These are phyloP conservation scores for Lactifluus hygrophoroides DNA, from an alignment of 768 basidiomycete genomes.

Conservation along the genomic window DNA sequence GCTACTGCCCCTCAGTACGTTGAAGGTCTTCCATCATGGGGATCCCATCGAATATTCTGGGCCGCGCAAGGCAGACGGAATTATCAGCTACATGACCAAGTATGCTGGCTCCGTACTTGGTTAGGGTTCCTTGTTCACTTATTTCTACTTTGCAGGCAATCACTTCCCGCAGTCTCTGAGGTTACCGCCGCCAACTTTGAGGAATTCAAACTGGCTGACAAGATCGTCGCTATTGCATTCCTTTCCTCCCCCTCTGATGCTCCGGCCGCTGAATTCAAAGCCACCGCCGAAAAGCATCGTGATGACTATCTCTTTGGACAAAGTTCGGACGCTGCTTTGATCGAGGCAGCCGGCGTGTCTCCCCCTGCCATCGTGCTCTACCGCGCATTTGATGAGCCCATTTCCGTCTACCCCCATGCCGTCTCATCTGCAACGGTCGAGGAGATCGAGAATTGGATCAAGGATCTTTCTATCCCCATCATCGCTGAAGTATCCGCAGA, in stretches of 20 bases:
- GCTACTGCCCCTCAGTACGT: slow-evolving; percentile 43
- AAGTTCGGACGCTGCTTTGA: slow-evolving; percentile 59
- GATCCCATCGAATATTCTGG: slow-evolving; percentile 73
- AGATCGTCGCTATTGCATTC: slow-evolving; percentile 84
- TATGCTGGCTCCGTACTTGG: slow-evolving; percentile 27
- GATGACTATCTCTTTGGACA: slow-evolving; percentile 93
- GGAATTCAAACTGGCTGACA: slow-evolving; percentile 85
- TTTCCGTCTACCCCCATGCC: slow-evolving; percentile 57
- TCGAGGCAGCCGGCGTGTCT: slow-evolving; percentile 62
- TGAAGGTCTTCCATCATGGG: slow-evolving; percentile 90
- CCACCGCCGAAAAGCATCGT: slow-evolving; percentile 77
- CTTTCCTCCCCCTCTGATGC: slow-evolving; percentile 61
- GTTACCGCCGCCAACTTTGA: slow-evolving; percentile 69
- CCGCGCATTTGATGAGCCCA: slow-evolving; percentile 85
- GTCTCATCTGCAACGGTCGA: slow-evolving; percentile 42
- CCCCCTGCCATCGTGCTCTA: slow-evolving; percentile 87
- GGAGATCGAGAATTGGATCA: slow-evolving; percentile 70
- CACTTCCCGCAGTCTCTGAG: slow-evolving; percentile 84
- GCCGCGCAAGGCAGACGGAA: slow-evolving; percentile 91
- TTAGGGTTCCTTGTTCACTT: not conserved
- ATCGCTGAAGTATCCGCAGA: slow-evolving; percentile 91
- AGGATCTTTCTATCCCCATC: slow-evolving; percentile 77
- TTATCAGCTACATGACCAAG: slow-evolving; percentile 96
- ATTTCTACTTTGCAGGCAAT: slow-evolving; percentile 51
- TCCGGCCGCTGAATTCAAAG: slow-evolving; percentile 66